Evolutionary conservation across 2,329 filamentous ascomycete species (phyloP).

Genomic region (Alternaria gaisen): DNA sequence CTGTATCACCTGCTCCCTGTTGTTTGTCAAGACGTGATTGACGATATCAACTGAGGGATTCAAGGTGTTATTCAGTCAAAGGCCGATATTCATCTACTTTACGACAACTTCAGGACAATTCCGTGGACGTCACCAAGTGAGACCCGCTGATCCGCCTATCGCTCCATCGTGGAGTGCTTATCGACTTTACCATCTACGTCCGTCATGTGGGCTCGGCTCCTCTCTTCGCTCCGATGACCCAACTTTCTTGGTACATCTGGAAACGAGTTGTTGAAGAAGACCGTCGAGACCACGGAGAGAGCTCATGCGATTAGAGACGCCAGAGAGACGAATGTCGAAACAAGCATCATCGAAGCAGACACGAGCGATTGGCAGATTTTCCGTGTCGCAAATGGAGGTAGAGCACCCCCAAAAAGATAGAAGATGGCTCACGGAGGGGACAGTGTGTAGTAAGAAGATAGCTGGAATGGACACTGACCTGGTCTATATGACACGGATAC

Average conservation of each 20-base stretch:
- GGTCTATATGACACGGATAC: neutral
- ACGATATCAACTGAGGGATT: no score
- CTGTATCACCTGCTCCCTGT: neutral
- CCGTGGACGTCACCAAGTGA: neutral
- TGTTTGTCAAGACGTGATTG: neutral
- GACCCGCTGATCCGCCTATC: neutral
- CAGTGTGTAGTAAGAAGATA: neutral
- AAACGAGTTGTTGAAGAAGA: constrained; percentile 3
- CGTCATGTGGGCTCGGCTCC: constrained; percentile 3
- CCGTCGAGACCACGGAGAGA: neutral
- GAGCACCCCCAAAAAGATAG: neutral
- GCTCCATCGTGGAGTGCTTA: neutral
- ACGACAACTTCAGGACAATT: constrained; percentile 1
- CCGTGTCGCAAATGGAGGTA: neutral
- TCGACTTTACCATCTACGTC: constrained; percentile 7
- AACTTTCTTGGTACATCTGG: neutral
- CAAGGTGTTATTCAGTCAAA: neutral
- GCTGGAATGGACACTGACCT: neutral
- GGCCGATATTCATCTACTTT: neutral
- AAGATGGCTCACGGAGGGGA: neutral
- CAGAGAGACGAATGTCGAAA: neutral
- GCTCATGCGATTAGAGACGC: neutral
- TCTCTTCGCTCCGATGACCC: constrained; percentile 1
- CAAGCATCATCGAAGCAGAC: neutral
- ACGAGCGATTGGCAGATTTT: neutral